Evolutionary conservation across 2,329 filamentous ascomycete genomes (phyloP).

Genomic region (Paraphoma sp.): DNA sequence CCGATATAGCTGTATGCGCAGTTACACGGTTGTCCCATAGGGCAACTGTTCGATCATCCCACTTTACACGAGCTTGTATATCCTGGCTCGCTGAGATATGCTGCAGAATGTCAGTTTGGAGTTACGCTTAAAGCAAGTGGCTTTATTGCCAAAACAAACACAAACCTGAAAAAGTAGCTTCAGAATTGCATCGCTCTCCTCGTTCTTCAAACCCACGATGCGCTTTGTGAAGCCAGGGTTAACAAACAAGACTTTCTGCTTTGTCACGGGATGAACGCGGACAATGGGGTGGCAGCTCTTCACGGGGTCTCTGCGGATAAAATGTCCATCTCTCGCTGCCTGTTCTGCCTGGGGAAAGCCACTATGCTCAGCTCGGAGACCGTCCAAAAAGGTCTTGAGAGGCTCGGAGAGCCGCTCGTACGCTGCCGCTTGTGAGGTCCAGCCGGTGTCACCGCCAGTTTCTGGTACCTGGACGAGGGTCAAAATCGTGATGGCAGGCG

Average conservation of each 20-base stretch:
- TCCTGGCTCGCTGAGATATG: constrained; percentile 74
- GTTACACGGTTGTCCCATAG: constrained; percentile 85
- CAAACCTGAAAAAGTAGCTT: constrained; percentile 69
- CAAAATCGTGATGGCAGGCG: constrained; percentile 56
- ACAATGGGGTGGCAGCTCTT: constrained; percentile 59
- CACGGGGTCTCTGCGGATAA: constrained; percentile 44
- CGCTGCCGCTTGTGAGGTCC: constrained; percentile 53
- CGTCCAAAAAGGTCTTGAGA: constrained; percentile 54
- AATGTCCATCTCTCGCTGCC: constrained; percentile 48
- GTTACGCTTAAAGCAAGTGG: no score
- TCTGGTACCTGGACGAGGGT: constrained; percentile 59
- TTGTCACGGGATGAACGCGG: constrained; percentile 76
- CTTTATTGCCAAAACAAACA: not conserved
- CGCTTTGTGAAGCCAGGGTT: constrained; percentile 82
- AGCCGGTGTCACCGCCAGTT: constrained; percentile 58
- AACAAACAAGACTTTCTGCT: constrained; percentile 80
- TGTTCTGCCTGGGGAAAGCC: constrained; percentile 77
- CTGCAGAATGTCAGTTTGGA: constrained; percentile 47
- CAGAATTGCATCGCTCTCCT: constrained; percentile 77
- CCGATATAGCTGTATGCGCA: constrained; percentile 76
- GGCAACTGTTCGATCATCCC: constrained; percentile 77
- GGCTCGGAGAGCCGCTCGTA: constrained; percentile 47
- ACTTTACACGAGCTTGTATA: constrained; percentile 74
- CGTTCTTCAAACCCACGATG: constrained; percentile 79
- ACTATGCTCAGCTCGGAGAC: constrained; percentile 78